Evolutionary conservation across 768 basidiomycete species (phyloP).

Genomic region (Rhodotorula babjevae): DNA sequence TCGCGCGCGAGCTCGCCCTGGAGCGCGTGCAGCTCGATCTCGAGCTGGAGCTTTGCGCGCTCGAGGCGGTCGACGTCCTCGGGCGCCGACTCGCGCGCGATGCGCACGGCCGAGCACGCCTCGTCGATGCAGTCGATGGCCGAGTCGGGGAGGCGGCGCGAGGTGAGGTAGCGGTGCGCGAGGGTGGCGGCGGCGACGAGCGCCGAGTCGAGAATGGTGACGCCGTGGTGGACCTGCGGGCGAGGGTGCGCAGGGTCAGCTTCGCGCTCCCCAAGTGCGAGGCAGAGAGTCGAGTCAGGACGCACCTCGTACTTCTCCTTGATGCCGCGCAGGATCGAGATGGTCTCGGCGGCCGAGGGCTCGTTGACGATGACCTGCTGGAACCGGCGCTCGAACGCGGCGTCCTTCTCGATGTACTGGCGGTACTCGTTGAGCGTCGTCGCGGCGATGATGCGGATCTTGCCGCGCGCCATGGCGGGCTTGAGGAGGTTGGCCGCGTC

Average conservation of each 20-base stretch:
- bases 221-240: conserved; percentile 67
- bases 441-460: conserved; percentile 72
- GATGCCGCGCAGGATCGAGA: conserved; percentile 89
- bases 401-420: conserved; percentile 75
- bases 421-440: conserved; percentile 89
- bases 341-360: conserved; percentile 79
- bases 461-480: conserved; percentile 61
- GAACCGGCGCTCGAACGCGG: conserved; percentile 47
- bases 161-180: conserved; percentile 78
- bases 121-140: conserved; percentile 87
- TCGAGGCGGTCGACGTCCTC: conserved; percentile 90
- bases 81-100: conserved; percentile 88
- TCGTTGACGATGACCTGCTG: conserved; percentile 92
- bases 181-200: conserved; percentile 84
- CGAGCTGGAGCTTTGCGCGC: conserved; percentile 78
- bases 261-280: not conserved
- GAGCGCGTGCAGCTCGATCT: conserved; percentile 90
- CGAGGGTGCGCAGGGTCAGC: conserved; percentile 59
- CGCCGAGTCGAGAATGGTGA: conserved; percentile 83
- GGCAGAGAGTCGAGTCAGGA: too few species aligned
- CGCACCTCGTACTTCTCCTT: conserved; percentile 89
- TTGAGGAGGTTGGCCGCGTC: conserved; percentile 58
- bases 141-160: conserved; percentile 60
- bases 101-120: conserved; percentile 79
- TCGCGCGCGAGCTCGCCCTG: conserved; percentile 62